These are phyloP conservation scores for Daldinia eschscholtzii DNA, from an alignment of 2,329 filamentous ascomycete genomes.

Conservation along the genomic window DNA sequence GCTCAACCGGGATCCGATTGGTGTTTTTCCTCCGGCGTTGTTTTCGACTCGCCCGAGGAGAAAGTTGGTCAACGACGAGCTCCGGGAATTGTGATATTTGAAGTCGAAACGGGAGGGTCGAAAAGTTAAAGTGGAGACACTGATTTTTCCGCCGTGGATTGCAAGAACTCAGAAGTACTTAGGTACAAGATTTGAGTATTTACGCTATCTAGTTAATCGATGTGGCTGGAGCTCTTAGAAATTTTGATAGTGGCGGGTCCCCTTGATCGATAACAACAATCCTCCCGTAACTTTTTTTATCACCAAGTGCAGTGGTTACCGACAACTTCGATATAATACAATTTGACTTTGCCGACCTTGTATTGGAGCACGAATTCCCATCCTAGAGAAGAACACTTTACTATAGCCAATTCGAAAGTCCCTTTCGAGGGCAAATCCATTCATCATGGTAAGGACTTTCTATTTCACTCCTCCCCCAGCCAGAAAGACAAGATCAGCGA, in stretches of 20 bases:
- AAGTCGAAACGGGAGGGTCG: conserved; percentile 22
- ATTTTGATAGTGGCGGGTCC: conserved; percentile 40
- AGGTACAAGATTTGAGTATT: background rate
- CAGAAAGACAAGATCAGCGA: conserved; percentile 38
- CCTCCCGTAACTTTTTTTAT: conserved; percentile 41
- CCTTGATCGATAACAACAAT: conserved; percentile 36
- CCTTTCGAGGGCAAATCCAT: conserved; percentile 48
- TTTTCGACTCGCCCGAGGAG: conserved; percentile 18
- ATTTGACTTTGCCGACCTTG: background rate
- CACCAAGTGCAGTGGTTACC: conserved; percentile 7
- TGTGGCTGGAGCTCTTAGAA: conserved; percentile 41
- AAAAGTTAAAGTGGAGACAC: conserved; percentile 44
- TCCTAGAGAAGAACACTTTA: background rate
- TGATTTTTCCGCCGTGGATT: conserved; percentile 34
- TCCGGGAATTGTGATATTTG: conserved; percentile 22
- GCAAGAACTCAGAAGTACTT: too few relatives aligned
- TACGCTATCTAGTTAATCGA: background rate
- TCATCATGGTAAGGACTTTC: conserved; percentile 44
- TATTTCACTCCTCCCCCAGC: conserved; percentile 14
- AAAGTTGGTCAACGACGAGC: conserved; percentile 9
- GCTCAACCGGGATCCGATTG: too few relatives aligned
- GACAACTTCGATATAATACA: conserved; percentile 6
- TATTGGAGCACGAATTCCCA: background rate
- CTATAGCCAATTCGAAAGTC: conserved; percentile 39
- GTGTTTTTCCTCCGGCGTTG: background rate